Evolutionary conservation across 805 yeast species (phyloP), one percentile per base, ranked within the genome.

Genomic region (Kluyveromyces lactis): DNA sequence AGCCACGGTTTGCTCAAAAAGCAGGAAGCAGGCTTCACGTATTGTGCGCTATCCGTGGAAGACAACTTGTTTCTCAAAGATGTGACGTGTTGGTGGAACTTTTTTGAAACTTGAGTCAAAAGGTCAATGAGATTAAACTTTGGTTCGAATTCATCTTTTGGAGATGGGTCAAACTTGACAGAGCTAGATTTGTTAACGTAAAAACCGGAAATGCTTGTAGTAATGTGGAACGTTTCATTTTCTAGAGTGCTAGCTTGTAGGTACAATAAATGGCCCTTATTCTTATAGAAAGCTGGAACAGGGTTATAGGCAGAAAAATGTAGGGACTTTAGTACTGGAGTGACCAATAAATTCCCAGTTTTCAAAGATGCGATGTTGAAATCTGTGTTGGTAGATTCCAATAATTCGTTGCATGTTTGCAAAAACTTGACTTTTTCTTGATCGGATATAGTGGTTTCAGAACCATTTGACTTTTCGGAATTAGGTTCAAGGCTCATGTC

Each of bases 301-400:
- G 97, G 95, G 47, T 84, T 80, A 92, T 95, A 90, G 39, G 76
- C 74, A 11, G 95, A 84, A 36, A 86, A 58, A 39, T 69, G 73
- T 44, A 92, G 63, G 7, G 90, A 82, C 39, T 71, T 68, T 13
- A 75, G 66, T 41, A 66, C 60, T 26, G 71, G 69, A 1, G 59
- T 50, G 17, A 59, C 50, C 12, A 60, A 41, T 31, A 42, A 43
- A 18, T 46, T 36, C 18, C 49, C 52, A 1, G 57, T 42, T 18
- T 47, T 41, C 29, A 50, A 48, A 23, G 18, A 16, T 3, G 37
- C 29, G 15, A 26, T 13, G n/a, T 34, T 18, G 21, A 34, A 34
- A 4, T 18, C 23, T 10, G 15, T 51, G 35, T 11, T 48, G 42
- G 15, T 36, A 40, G 5, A 50, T 39, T 11, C 31, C 53, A 38